Evolutionary conservation across 768 basidiomycete species (phyloP).

Genomic region (Candolleomyces aberdarensis): DNA sequence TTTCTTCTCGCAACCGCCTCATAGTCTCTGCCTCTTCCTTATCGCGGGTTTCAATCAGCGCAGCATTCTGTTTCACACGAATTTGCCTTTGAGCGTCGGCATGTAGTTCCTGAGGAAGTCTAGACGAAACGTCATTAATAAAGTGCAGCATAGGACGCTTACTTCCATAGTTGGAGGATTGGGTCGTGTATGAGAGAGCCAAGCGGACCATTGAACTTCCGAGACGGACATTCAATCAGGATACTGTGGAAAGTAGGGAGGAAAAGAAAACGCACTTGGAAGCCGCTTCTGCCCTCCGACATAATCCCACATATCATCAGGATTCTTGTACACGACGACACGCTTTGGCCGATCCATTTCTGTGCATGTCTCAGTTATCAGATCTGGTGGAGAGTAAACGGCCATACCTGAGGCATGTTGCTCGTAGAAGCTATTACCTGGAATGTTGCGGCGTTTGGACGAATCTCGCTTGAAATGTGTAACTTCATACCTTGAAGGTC

Average conservation of each 20-base stretch:
- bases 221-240: background rate
- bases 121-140: background rate
- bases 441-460: slow-evolving; percentile 5
- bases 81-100: slow-evolving; percentile 50
- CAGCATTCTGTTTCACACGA: slow-evolving; percentile 50
- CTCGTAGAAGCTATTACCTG: slow-evolving; percentile 65
- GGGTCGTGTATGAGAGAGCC: slow-evolving; percentile 67
- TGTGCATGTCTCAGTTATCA: background rate
- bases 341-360: slow-evolving; percentile 52
- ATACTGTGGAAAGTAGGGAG: slow-evolving; percentile 1
- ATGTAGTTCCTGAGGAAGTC: slow-evolving; percentile 51
- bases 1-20: slow-evolving; percentile 20
- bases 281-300: slow-evolving; percentile 56
- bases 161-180: slow-evolving; percentile 63
- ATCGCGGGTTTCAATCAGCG: slow-evolving; percentile 55
- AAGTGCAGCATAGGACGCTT: slow-evolving; percentile 10
- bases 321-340: slow-evolving; percentile 54
- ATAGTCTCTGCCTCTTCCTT: slow-evolving; percentile 40
- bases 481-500: slow-evolving; percentile 54
- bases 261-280: slow-evolving; percentile 39
- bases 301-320: slow-evolving; percentile 59
- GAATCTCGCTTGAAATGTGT: background rate
- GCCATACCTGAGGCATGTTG: slow-evolving; percentile 18
- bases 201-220: slow-evolving; percentile 74
- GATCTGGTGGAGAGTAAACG: background rate